A percentile compares a stretch with the other conserved stretches of the same genome.
Conservation (phyloP, 148 eudicot genomes). For the Cornus suecica region DNA sequence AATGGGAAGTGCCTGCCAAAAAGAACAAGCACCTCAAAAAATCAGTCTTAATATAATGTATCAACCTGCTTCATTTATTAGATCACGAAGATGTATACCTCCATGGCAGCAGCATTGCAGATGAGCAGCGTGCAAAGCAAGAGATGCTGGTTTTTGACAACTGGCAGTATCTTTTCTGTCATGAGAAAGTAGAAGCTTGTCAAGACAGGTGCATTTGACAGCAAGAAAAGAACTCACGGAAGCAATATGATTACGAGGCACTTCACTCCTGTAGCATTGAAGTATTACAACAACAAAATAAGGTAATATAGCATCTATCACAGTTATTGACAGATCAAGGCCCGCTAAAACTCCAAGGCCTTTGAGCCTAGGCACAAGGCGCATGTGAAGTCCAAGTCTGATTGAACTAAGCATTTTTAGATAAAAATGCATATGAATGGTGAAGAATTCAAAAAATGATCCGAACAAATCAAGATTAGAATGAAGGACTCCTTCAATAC, state of each 20-base stretch:
- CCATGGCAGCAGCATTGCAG: conserved; percentile 98
- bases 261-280: not conserved
- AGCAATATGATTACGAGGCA: not conserved
- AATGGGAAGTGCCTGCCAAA: conserved; percentile 86
- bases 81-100: conserved; percentile 40
- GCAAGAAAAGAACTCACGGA: not conserved
- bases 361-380: too few species aligned
- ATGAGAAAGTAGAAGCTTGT: conserved; percentile 13
- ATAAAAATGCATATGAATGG: too few species aligned
- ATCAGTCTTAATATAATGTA: not conserved
- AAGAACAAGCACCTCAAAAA: conserved; percentile 14
- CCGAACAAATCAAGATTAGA: too few species aligned
- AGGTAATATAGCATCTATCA: too few species aligned
- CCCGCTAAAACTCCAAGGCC: too few species aligned
- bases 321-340: too few species aligned
- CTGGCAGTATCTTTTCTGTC: conserved; percentile 87
- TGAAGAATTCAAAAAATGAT: too few species aligned
- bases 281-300: too few species aligned
- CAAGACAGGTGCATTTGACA: conserved; percentile 8
- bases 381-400: too few species aligned
- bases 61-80: not conserved
- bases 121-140: conserved; percentile 91
- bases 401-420: too few species aligned
- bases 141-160: conserved; percentile 84
- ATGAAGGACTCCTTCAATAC: too few species aligned